A percentile compares a stretch with the other conserved stretches of the same genome.
These are phyloP conservation scores for Pythium vanterpoolii DNA, from an alignment of 352 stramenopile genomes.

Conservation along the genomic window DNA sequence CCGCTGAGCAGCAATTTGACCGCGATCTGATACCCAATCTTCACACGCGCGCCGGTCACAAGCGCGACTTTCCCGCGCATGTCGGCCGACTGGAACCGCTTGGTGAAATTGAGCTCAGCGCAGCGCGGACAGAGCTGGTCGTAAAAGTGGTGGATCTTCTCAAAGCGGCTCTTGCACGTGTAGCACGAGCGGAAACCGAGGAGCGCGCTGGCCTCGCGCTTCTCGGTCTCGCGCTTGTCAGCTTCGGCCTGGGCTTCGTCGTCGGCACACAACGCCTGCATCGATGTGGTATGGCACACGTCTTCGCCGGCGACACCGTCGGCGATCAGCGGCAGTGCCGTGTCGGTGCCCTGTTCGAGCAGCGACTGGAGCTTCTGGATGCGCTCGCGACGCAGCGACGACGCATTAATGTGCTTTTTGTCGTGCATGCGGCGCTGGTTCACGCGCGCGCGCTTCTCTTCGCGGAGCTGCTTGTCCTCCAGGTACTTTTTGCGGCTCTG, in stretches of 20 bases:
- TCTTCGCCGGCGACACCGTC: constrained; percentile 86
- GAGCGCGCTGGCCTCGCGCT: constrained; percentile 57
- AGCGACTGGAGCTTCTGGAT: constrained; percentile 91
- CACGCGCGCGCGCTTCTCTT: constrained; percentile 79
- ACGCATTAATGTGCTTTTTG: constrained; percentile 92
- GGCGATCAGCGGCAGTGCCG: constrained; percentile 84
- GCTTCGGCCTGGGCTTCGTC: constrained; percentile 47
- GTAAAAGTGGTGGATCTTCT: constrained; percentile 95
- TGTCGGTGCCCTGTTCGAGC: constrained; percentile 77
- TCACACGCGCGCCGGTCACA: constrained; percentile 94
- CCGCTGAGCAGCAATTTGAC: constrained; percentile 93
- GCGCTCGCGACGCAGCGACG: constrained; percentile 84
- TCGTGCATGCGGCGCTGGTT: constrained; percentile 90
- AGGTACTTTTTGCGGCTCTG: constrained; percentile 86
- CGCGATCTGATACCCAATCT: constrained; percentile 95
- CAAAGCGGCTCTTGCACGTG: constrained; percentile 93
- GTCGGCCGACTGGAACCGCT: constrained; percentile 91
- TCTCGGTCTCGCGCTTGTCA: constrained; percentile 42
- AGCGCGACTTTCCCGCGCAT: constrained; percentile 90
- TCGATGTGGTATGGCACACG: constrained; percentile 49
- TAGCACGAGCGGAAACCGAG: constrained; percentile 94
- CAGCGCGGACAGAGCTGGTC: constrained; percentile 95
- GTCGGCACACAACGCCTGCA: constrained; percentile 62
- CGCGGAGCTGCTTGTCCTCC: constrained; percentile 82
- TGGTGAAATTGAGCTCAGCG: constrained; percentile 93